Conservation (phyloP, 805 yeast species). For the Cyberlindnera xishuangbannaensis region DNA sequence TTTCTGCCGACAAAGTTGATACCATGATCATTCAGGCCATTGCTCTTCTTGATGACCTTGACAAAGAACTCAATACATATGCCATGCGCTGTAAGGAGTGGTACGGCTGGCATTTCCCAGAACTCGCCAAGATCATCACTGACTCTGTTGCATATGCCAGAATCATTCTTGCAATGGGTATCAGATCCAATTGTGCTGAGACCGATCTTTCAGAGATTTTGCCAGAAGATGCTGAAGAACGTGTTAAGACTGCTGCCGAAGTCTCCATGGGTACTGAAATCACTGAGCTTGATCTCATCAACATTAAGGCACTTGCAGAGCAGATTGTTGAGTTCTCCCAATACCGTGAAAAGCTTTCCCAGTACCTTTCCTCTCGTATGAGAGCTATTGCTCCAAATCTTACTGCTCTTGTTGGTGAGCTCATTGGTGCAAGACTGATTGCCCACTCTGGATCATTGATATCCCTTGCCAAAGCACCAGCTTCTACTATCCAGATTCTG, state of each 20-base stretch:
- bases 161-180: slow-evolving; percentile 89
- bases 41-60: slow-evolving; percentile 92
- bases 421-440: slow-evolving; percentile 96
- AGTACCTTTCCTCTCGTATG: slow-evolving; percentile 91
- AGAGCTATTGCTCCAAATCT: slow-evolving; percentile 98
- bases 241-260: slow-evolving; percentile 94
- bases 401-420: slow-evolving; percentile 93
- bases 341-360: slow-evolving; percentile 92
- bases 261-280: slow-evolving; percentile 99
- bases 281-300: slow-evolving; percentile 81
- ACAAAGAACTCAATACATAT: slow-evolving; percentile 95
- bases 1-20: slow-evolving; percentile 97
- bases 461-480: slow-evolving; percentile 96
- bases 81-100: slow-evolving; percentile 99
- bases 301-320: slow-evolving; percentile 87
- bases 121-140: slow-evolving; percentile 92
- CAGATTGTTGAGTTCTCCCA: slow-evolving; percentile 95
- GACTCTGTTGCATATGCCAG: slow-evolving; percentile 97
- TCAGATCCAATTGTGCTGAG: slow-evolving; percentile 84
- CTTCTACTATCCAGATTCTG: slow-evolving; percentile 94
- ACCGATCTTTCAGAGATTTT: slow-evolving; percentile 85
- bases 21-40: slow-evolving; percentile 99
- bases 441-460: slow-evolving; percentile 96
- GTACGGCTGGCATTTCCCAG: slow-evolving; percentile 99
- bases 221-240: slow-evolving; percentile 91